These are phyloP conservation scores for Ichthyophthirius multifiliis DNA, from an alignment of 169 alveolate species.

Conservation along the genomic window DNA sequence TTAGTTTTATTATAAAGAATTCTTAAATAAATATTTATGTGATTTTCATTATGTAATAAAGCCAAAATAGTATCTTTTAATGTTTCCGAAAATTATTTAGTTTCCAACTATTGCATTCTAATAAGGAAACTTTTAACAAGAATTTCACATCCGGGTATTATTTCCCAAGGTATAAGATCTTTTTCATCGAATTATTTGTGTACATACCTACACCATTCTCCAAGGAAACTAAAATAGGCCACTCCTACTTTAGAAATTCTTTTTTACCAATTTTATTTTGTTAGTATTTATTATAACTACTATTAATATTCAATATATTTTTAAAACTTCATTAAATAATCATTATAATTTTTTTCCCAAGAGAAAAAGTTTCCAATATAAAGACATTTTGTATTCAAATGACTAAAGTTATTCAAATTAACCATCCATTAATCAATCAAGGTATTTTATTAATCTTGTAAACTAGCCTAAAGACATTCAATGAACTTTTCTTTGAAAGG, in stretches of 20 bases:
- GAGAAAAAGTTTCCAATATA: constrained; percentile 9
- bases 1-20: constrained; percentile 4
- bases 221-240: constrained; percentile 56
- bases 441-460: constrained; percentile 27
- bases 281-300: constrained; percentile 17
- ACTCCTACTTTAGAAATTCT: constrained; percentile 62
- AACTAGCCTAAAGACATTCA: constrained; percentile 42
- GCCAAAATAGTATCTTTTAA: constrained; percentile 35
- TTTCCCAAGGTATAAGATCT: constrained; percentile 47
- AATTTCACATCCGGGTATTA: constrained; percentile 63
- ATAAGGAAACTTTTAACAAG: constrained; percentile 45
- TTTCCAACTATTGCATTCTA: constrained; percentile 54
- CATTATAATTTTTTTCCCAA: constrained; percentile 35
- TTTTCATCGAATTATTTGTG: constrained; percentile 23
- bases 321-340: neutral
- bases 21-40: neutral
- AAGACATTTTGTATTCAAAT: neutral
- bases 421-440: neutral
- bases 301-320: constrained; percentile 4
- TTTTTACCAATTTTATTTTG: constrained; percentile 50
- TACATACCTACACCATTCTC: constrained; percentile 58
- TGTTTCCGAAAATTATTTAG: constrained; percentile 58
- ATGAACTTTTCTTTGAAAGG: constrained; percentile 46
- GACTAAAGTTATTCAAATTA: neutral
- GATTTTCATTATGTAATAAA: neutral